Evolutionary conservation across 176 grass and related monocot genomes (phyloP).

Genomic region (Musa troglodytarum): DNA sequence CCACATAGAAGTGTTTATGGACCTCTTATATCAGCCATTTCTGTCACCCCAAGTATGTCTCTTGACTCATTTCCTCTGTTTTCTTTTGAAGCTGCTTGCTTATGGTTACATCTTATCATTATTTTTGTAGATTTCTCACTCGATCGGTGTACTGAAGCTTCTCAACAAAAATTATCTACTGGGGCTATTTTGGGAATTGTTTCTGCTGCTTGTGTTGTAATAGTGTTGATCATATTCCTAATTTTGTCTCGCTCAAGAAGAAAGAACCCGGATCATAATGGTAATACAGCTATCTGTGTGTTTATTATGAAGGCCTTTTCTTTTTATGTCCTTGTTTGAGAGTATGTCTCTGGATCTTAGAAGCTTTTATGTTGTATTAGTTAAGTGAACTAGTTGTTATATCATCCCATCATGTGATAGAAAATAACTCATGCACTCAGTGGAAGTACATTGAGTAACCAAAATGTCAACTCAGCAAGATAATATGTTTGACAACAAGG

Average conservation of each 20-base stretch:
- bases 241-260: neutral
- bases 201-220: neutral
- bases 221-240: neutral
- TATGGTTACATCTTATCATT: neutral
- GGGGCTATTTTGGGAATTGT: constrained; percentile 10
- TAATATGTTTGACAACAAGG: neutral
- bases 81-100: neutral
- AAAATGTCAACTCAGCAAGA: too few species aligned
- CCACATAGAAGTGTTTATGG: constrained; percentile 26
- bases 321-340: neutral
- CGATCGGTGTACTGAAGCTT: neutral
- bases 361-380: too few species aligned
- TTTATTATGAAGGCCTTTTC: neutral
- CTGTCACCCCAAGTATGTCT: constrained; percentile 21
- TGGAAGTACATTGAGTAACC: too few species aligned
- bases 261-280: neutral
- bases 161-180: constrained; percentile 5
- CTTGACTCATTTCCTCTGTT: neutral
- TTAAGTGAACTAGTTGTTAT: too few species aligned
- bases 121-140: constrained; percentile 10
- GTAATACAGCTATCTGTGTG: neutral
- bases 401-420: too few species aligned
- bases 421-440: too few species aligned
- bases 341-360: neutral
- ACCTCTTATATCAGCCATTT: constrained; percentile 33